These are phyloP conservation scores for Cudoniella acicularis DNA, from an alignment of 495 filamentous ascomycete genomes.

Conservation along the genomic window DNA sequence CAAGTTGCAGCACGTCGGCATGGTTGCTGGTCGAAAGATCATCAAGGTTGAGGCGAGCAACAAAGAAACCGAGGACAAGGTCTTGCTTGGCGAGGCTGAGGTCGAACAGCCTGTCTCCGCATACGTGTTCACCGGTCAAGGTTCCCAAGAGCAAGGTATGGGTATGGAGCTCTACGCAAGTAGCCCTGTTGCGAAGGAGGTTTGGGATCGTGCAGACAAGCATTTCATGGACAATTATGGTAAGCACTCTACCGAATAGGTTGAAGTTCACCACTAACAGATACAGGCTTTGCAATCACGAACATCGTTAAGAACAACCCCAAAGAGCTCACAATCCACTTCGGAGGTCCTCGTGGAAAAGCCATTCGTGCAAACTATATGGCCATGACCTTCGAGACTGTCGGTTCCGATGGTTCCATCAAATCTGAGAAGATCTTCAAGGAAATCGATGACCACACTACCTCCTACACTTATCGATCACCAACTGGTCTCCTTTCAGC, in stretches of 20 bases:
- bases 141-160: slow-evolving; percentile 98
- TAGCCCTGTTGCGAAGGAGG: slow-evolving; percentile 89
- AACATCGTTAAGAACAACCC: slow-evolving; percentile 99
- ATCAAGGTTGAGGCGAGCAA: slow-evolving; percentile 96
- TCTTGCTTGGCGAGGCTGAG: slow-evolving; percentile 90
- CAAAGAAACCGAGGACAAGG: slow-evolving; percentile 91
- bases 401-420: slow-evolving; percentile 81
- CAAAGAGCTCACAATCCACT: slow-evolving; percentile 97
- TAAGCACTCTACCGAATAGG: slow-evolving; percentile 34
- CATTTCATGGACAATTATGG: slow-evolving; percentile 99
- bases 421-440: slow-evolving; percentile 99
- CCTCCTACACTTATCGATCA: slow-evolving; percentile 94
- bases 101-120: slow-evolving; percentile 97
- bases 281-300: slow-evolving; percentile 81
- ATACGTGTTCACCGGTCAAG: slow-evolving; percentile 98
- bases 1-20: slow-evolving; percentile 92
- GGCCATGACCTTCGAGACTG: slow-evolving; percentile 98
- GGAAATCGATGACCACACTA: slow-evolving; percentile 84
- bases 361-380: slow-evolving; percentile 98
- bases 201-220: slow-evolving; percentile 96
- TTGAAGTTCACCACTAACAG: slow-evolving; percentile 35
- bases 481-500: slow-evolving; percentile 94
- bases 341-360: slow-evolving; percentile 93
- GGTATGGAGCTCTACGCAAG: slow-evolving; percentile 97
- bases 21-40: slow-evolving; percentile 97